Evolutionary conservation across 495 filamentous ascomycete genomes (phyloP), one percentile per base, ranked within the genome.

Genomic region (Aspergillus steynii): DNA sequence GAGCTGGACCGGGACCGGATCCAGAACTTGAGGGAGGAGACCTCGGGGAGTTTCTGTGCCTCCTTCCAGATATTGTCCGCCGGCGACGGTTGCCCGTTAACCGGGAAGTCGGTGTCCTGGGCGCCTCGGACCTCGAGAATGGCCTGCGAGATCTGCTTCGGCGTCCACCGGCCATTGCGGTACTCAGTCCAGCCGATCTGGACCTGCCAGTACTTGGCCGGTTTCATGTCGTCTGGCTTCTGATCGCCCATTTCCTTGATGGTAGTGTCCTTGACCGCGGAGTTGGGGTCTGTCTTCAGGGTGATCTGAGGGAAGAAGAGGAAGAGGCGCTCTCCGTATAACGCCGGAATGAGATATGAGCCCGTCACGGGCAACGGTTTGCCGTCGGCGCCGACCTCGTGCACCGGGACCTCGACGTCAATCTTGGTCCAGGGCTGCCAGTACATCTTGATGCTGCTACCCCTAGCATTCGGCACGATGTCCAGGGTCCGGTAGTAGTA

Each of bases 261-360:
- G 7, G 42, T 46, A 46, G 8, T 46, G 15, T 15, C 42, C 42
- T 46, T 7, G 42, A 20, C 20, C 20, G 42, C 42, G 42, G 7
- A 8, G 42, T 46, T 46, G 42, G 42, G 15, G 42, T 8, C 15
- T 8, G 42, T 46, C 42, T 46, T 46, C 8, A 46, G 42, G 8
- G 32, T 55, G 14, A 55, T 14, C 14, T 55, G 29, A 12, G 53
- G 53, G 4, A 55, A 6, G 25, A 55, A 45, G 14, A 55, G 29
- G 32, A 9, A 45, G 12, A 55, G 29, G 4, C 53, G 53, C 4
- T 15, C 14, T 7, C 26, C 8, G 4, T 4, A 29, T 4, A 55
- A 3, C 29, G 32, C 32, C 4, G 53, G 53, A 4, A 55, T 26
- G 4, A 45, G 29, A 26, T 42, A 55, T 5, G 53, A 4, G 8